A percentile compares a stretch with the other conserved stretches of the same genome.
Evolutionary conservation across 768 basidiomycete species (phyloP).

Genomic region (Cyathus striatus): DNA sequence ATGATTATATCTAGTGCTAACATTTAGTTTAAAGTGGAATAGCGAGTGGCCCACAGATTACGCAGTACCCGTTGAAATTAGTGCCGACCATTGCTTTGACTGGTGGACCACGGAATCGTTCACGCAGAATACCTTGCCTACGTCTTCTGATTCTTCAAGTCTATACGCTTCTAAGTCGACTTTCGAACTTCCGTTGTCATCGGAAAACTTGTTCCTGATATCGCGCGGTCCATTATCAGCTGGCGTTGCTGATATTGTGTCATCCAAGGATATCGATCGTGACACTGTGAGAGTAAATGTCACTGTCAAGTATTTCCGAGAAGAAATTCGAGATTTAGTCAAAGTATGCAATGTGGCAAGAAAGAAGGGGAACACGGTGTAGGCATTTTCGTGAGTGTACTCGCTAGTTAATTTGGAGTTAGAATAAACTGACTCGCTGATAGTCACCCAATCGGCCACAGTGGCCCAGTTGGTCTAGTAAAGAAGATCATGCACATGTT

Average conservation of each 20-base stretch:
- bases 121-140: constrained; percentile 4
- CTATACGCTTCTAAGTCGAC: constrained; percentile 1
- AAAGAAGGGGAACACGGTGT: constrained; percentile 20
- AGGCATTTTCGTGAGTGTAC: constrained; percentile 28
- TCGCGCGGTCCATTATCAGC: constrained; percentile 18
- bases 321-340: constrained; percentile 13
- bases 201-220: constrained; percentile 20
- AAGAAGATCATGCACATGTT: constrained; percentile 19
- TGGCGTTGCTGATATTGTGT: constrained; percentile 18
- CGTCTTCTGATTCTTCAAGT: background rate
- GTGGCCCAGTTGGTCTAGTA: background rate
- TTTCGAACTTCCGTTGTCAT: constrained; percentile 17
- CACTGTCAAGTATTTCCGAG: constrained; percentile 13
- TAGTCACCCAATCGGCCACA: constrained; percentile 24
- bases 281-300: constrained; percentile 18
- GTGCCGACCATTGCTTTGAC: constrained; percentile 1
- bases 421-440: too few relatives aligned
- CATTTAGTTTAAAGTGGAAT: background rate
- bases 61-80: background rate
- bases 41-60: background rate
- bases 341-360: constrained; percentile 21
- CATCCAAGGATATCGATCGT: constrained; percentile 11
- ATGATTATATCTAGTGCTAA: background rate
- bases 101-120: constrained; percentile 4
- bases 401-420: background rate